These are phyloP conservation scores for Coffea eugenioides DNA, from an alignment of 257 asterid species.

Conservation along the genomic window DNA sequence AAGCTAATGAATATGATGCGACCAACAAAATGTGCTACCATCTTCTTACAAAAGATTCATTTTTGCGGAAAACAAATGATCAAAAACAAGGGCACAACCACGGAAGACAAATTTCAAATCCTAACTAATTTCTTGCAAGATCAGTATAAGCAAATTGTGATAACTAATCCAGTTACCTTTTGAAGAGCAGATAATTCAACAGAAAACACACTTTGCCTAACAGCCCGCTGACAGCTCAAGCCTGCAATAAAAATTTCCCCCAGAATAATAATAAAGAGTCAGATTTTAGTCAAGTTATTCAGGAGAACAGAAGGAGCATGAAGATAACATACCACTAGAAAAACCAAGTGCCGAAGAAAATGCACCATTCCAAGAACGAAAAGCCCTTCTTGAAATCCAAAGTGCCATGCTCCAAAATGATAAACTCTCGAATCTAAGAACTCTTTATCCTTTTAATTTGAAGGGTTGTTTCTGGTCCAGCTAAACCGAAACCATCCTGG, in stretches of 20 bases:
- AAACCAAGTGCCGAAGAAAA: slow-evolving; percentile 16
- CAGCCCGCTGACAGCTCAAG: slow-evolving; percentile 12
- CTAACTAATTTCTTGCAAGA: neutral
- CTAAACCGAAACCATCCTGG: neutral
- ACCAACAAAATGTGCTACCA: neutral
- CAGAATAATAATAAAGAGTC: neutral
- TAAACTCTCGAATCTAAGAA: neutral
- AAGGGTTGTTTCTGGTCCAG: neutral
- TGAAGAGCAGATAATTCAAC: slow-evolving; percentile 27
- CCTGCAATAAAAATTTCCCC: slow-evolving; percentile 11
- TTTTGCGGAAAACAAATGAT: neutral
- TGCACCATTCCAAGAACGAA: slow-evolving; percentile 24
- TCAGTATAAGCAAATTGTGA: neutral
- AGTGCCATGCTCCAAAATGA: slow-evolving; percentile 22
- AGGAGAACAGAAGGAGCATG: neutral
- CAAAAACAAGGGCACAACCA: neutral
- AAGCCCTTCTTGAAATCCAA: slow-evolving; percentile 26
- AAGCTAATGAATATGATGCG: slow-evolving; percentile 1
- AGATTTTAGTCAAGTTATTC: neutral
- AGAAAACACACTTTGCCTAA: slow-evolving; percentile 20
- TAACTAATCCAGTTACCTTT: neutral
- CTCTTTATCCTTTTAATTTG: neutral
- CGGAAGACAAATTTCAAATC: neutral
- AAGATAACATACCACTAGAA: slow-evolving; percentile 1
- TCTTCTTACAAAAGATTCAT: slow-evolving; percentile 1